Evolutionary conservation across 176 grass and related monocot genomes (phyloP), one percentile per base, ranked within the genome.

Genomic region (Olyra latifolia): DNA sequence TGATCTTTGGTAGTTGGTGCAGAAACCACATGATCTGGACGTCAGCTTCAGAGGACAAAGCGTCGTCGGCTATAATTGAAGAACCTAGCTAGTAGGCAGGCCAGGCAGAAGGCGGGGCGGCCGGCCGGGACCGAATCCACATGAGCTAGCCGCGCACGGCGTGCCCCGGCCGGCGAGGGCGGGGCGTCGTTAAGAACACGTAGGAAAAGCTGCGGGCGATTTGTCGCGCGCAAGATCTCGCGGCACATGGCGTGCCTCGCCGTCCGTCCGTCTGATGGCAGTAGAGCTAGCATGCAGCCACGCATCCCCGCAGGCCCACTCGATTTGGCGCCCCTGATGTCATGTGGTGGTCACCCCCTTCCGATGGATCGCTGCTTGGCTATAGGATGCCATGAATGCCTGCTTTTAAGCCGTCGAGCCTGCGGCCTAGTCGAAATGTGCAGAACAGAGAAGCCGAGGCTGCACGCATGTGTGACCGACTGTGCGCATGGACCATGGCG

Each of bases 231-330:
- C 54, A 58, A 42, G 78, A 27, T 47, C 47, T 38, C 72, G 12
- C 66, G 6, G 83, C 80, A 83, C 86, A 65, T 88, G 74, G 58
- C 66, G 13, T 87, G 72, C 72, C 61, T 66, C 35, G 63, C 55
- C 46, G 38, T 38, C 27, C 42, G 43, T 73, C 59, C 54, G 43
- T 73, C 59, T 71, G 79, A 45, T 47, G 32, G 32, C 32, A 4
- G 32, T 38, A n/a, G n/a, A n/a, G n/a, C n/a, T n/a, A n/a, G 50
- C 52, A 35, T 60, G 61, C 50, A 22, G 29, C 50, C 20, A 24
- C 27, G 10, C 20, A 24, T 27, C 9, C 10, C 8, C 7, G 6
- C 74, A 78, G 84, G 77, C 20, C 69, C 84, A 71, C 74, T 19
- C 39, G 16, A 71, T 74, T 62, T n/a, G 60, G 23, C 41, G 50